Conservation (phyloP, 139 green algal genomes). For the Coelastrella sp. region DNA sequence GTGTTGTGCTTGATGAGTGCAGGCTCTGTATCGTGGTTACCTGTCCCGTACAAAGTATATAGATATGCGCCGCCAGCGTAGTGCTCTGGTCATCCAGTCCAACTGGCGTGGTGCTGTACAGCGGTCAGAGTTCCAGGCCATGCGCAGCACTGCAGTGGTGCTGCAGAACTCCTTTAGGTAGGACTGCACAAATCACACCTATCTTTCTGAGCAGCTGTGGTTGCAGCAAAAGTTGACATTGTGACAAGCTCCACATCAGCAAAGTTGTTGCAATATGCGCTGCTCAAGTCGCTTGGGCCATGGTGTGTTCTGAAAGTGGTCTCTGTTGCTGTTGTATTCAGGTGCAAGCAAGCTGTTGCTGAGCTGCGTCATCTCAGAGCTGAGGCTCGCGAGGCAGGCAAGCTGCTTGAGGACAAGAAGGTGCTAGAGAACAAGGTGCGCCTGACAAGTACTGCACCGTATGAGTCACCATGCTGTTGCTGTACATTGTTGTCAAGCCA, state of each 20-base stretch:
- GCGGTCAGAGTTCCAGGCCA: background rate
- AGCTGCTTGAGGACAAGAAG: slow-evolving; percentile 94
- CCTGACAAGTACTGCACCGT: too few species aligned
- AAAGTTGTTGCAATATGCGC: too few species aligned
- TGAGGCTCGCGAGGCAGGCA: slow-evolving; percentile 80
- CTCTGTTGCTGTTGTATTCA: background rate
- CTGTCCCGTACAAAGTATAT: slow-evolving; percentile 53
- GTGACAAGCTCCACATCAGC: too few species aligned
- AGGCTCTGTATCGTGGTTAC: slow-evolving; percentile 74
- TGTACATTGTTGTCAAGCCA: too few species aligned
- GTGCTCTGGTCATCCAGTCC: slow-evolving; percentile 42
- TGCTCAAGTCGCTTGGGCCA: too few species aligned
- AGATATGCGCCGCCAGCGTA: slow-evolving; percentile 36
- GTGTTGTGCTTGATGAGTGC: slow-evolving; percentile 46
- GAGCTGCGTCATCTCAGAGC: slow-evolving; percentile 64
- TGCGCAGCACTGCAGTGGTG: slow-evolving; percentile 22
- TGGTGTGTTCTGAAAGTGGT: too few species aligned
- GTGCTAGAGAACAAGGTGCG: slow-evolving; percentile 80
- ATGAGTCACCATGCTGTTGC: background rate
- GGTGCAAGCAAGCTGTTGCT: slow-evolving; percentile 52
- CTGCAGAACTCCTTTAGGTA: slow-evolving; percentile 45
- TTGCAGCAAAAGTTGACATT: too few species aligned
- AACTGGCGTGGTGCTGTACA: slow-evolving; percentile 29
- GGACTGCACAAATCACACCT: too few species aligned
- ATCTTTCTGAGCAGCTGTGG: too few species aligned